phyloP scores from a whole-genome alignment of 2,329 filamentous ascomycete species.

The Penicillium sp. region DNA sequence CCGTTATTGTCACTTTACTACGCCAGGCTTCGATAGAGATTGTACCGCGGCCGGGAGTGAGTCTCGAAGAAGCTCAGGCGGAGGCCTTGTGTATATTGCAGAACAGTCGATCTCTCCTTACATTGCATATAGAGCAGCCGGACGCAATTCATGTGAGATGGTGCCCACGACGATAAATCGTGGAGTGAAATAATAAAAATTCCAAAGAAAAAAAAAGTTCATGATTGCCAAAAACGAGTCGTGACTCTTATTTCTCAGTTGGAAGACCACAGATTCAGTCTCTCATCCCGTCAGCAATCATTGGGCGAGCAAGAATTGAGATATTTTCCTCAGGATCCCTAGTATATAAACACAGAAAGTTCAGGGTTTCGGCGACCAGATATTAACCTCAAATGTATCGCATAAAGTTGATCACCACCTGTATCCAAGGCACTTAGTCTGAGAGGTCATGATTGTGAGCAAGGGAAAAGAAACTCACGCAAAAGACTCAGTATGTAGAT shows the following conservation, averaged over 20 bases:
- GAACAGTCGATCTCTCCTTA: background rate
- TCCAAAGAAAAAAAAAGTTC: too few relatives aligned
- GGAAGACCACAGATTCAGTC: too few relatives aligned
- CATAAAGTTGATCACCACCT: background rate
- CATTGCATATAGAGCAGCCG: background rate
- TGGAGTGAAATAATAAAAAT: too few relatives aligned
- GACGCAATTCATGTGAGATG: background rate
- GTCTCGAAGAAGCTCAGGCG: background rate
- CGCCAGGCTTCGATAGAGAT: background rate
- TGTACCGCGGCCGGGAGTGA: background rate
- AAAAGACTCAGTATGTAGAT: slow-evolving; percentile 54
- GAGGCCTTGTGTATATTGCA: background rate
- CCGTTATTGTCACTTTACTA: background rate
- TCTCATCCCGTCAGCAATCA: too few relatives aligned
- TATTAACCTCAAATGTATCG: background rate
- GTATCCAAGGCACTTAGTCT: background rate
- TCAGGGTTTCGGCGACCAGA: background rate
- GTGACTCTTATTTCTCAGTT: too few relatives aligned
- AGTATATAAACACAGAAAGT: background rate
- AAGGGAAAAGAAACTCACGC: slow-evolving; percentile 40
- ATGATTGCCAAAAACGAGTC: too few relatives aligned
- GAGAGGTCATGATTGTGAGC: background rate
- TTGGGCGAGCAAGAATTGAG: too few relatives aligned
- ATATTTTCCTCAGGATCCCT: too few relatives aligned
- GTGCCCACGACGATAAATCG: background rate